Percentiles rank a stretch among this genome's conserved stretches.
These are phyloP conservation scores for Sinapis alba DNA, from an alignment of 441 rosid genomes.

Conservation along the genomic window DNA sequence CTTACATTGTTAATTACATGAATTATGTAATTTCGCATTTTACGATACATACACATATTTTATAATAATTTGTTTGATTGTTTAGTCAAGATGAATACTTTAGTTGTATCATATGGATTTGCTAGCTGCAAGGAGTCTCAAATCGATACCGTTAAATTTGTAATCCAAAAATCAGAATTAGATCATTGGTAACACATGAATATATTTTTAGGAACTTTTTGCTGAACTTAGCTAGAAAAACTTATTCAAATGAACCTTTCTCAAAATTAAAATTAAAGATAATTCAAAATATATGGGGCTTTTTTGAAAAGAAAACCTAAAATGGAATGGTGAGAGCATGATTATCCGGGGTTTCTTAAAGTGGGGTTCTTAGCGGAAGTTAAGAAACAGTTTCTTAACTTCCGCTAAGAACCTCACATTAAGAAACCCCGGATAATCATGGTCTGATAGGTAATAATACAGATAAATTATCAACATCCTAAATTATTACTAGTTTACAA, in stretches of 20 bases:
- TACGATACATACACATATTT: background rate
- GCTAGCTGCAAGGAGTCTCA: background rate
- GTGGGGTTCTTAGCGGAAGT: no score
- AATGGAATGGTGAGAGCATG: background rate
- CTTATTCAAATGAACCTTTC: background rate
- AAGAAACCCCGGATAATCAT: no score
- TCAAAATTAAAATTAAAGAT: background rate
- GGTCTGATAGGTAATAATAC: no score
- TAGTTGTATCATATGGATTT: background rate
- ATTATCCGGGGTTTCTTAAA: no score
- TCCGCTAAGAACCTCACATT: no score
- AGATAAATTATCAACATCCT: background rate
- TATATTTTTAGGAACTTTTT: background rate
- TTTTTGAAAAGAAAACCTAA: background rate
- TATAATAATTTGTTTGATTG: background rate
- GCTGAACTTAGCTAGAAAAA: background rate
- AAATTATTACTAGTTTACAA: background rate
- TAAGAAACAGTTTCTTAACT: no score
- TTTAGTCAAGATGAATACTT: background rate
- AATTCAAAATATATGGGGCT: background rate
- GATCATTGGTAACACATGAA: no score
- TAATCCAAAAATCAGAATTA: background rate
- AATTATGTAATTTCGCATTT: background rate
- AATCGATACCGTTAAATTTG: background rate
- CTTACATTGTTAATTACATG: slow-evolving; percentile 8